phyloP scores from a whole-genome alignment of 2,329 filamentous ascomycete genomes.

The Fusarium zealandicum region DNA sequence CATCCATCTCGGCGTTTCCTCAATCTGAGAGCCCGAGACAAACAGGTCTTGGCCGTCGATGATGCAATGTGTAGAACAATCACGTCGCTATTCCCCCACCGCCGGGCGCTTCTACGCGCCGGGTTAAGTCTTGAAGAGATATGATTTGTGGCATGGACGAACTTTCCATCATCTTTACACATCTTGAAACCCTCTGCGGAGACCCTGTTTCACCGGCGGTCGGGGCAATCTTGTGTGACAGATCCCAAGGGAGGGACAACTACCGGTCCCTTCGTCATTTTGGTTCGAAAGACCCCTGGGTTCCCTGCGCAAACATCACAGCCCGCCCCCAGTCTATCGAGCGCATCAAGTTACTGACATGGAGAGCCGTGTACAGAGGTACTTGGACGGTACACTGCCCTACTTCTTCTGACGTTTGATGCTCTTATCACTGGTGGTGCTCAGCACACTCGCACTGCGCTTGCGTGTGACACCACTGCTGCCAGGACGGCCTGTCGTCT shows the following conservation, averaged over 20 bases:
- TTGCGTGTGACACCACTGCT: conserved; percentile 65
- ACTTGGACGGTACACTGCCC: conserved; percentile 31
- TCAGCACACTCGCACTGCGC: conserved; percentile 83
- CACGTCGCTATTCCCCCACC: conserved; percentile 20
- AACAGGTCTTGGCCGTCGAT: conserved; percentile 10
- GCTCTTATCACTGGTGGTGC: conserved; percentile 70
- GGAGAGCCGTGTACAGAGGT: conserved; percentile 32
- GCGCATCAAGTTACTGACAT: conserved; percentile 26
- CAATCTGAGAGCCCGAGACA: neutral
- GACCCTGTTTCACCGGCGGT: conserved; percentile 13
- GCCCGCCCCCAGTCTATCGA: neutral
- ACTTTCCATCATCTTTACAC: conserved; percentile 2
- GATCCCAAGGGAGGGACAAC: conserved; percentile 20
- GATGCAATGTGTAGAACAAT: conserved; percentile 27
- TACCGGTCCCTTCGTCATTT: conserved; percentile 25
- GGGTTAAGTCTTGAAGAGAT: conserved; percentile 6
- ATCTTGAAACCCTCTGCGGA: conserved; percentile 4
- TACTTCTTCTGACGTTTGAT: conserved; percentile 64
- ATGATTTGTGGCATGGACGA: conserved; percentile 10
- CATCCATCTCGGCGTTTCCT: conserved; percentile 1
- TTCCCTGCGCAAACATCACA: conserved; percentile 25
- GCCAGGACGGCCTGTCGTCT: conserved; percentile 42
- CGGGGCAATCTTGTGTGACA: conserved; percentile 13
- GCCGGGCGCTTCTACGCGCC: conserved; percentile 19
- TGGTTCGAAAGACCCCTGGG: conserved; percentile 9